Evolutionary conservation across 1,284 basidiomycete genomes (phyloP).

Genomic region (Ceratobasidium sp.): DNA sequence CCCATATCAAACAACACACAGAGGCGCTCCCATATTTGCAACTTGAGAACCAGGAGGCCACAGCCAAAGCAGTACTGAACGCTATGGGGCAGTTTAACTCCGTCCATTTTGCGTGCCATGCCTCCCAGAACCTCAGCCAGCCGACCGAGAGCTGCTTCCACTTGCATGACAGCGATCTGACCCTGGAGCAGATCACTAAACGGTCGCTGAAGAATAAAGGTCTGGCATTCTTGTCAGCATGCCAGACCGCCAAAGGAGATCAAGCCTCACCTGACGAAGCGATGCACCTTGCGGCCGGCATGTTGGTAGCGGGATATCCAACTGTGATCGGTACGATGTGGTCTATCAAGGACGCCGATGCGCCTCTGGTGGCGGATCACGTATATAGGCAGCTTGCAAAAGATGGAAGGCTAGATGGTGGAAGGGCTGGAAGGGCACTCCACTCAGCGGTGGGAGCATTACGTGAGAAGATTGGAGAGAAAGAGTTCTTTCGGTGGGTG

Average conservation of each 20-base stretch:
- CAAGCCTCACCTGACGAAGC: slow-evolving; percentile 36
- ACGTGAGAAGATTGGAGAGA: slow-evolving; percentile 6
- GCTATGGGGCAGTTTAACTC: not conserved
- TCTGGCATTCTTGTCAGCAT: not conserved
- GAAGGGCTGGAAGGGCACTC: not conserved
- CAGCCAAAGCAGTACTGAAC: slow-evolving; percentile 1
- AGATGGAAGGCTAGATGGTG: not conserved
- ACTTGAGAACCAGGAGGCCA: not conserved
- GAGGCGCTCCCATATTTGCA: not conserved
- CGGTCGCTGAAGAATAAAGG: not conserved
- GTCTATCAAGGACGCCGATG: slow-evolving; percentile 11
- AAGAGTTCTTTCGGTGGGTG: slow-evolving; percentile 8
- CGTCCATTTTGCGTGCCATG: slow-evolving; percentile 24
- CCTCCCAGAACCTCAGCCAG: not conserved
- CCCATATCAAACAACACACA: not conserved
- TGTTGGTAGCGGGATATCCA: slow-evolving; percentile 46
- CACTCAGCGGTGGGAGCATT: not conserved
- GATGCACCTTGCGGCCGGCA: slow-evolving; percentile 42
- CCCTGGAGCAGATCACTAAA: not conserved
- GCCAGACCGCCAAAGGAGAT: slow-evolving; percentile 18
- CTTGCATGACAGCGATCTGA: slow-evolving; percentile 1
- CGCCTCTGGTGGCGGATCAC: not conserved
- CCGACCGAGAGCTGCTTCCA: slow-evolving; percentile 4
- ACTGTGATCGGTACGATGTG: slow-evolving; percentile 27
- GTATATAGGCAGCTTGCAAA: not conserved